These are phyloP conservation scores for Aspergillus conjunctus DNA, from an alignment of 495 filamentous ascomycete genomes.

Conservation along the genomic window DNA sequence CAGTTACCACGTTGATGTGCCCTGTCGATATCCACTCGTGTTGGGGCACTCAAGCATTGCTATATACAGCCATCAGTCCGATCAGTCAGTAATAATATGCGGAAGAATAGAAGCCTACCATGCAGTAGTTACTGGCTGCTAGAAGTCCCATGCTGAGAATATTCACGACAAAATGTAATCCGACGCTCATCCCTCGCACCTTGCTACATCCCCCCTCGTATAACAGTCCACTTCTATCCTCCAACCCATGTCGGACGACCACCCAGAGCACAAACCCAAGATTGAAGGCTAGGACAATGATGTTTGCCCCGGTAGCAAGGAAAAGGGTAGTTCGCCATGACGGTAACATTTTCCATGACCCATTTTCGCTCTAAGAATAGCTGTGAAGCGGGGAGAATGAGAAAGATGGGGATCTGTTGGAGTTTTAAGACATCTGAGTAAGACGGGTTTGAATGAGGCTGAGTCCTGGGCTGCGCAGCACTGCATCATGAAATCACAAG, in stretches of 20 bases:
- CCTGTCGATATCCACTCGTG: constrained; percentile 4
- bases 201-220: constrained; percentile 10
- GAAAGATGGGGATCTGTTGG: neutral
- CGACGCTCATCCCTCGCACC: neutral
- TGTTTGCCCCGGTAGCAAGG: neutral
- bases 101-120: neutral
- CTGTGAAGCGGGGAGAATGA: neutral
- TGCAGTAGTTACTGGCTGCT: constrained; percentile 12
- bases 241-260: neutral
- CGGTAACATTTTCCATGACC: neutral
- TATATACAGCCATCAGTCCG: neutral
- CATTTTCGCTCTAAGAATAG: neutral
- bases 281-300: constrained; percentile 9
- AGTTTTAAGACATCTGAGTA: neutral
- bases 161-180: constrained; percentile 13
- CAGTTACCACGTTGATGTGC: constrained; percentile 4
- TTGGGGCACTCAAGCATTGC: constrained; percentile 14
- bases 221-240: constrained; percentile 1
- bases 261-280: constrained; percentile 10
- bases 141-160: constrained; percentile 11
- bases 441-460: neutral
- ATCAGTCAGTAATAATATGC: neutral
- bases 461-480: neutral
- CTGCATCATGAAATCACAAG: neutral
- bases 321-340: constrained; percentile 12